Evolutionary conservation across 2,329 filamentous ascomycete species (phyloP), one percentile per base, ranked within the genome.

Genomic region (Fragosphaeria purpurea): DNA sequence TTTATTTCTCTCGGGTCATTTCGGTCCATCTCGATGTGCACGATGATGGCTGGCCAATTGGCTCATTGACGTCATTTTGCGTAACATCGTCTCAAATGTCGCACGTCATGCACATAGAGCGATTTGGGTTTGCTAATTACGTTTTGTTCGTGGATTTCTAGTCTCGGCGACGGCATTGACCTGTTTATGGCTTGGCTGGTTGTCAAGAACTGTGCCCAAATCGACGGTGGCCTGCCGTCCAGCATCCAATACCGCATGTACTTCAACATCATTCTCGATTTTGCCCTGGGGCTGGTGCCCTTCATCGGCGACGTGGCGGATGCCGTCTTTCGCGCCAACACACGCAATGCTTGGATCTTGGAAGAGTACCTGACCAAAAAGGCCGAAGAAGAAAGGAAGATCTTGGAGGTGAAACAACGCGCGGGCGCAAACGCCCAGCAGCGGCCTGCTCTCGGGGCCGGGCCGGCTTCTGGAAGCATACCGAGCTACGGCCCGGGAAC

Each of bases 221-320:
- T 95, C 45, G 85, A 94, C 48, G 87, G 86, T 46, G 87, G 86
- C 11, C 77, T 97, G 5, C 83, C 84, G 1, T 57, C 65, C 5
- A 61, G 65, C 8, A 67, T 91, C 46, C 73, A 78, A 50, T 65
- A 76, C 33, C 76, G 76, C 61, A 97, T 98, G 93, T 65, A 89
- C 56, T 67, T 89, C 61, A 94, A 95, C 67, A 79, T 96, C 50
- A 60, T 76, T 4, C 53, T 90, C 41, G 87, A 94, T 62, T 87
- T 93, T 58, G 63, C 76, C 39, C 71, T 90, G 37, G 88, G 87
- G 6, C 68, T 93, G 3, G 71, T 91, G 1, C 87, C 87, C 0
- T 79, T 91, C 55, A 55, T 88, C 0, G 87, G 87, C n/a, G 87
- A 91, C 60, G 53, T 91, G 3, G 77, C 75, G 40, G 87, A 93